Percentiles rank a stretch among this genome's conserved stretches.
phyloP scores from a whole-genome alignment of 2,329 filamentous ascomycete species.

The Stachybotrys chlorohalonatus region DNA sequence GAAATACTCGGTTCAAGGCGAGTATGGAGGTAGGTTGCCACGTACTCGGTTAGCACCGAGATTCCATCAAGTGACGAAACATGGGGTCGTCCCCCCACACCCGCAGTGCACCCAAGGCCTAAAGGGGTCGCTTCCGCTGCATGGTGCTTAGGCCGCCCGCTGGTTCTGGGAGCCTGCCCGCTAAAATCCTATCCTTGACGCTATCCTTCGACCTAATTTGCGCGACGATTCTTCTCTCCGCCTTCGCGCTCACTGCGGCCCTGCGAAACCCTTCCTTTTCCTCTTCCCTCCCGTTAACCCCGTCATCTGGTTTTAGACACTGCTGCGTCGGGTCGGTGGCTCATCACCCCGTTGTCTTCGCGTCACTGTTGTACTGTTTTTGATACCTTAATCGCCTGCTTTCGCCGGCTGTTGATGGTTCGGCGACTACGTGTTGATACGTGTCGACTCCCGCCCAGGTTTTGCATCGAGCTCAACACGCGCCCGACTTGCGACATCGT shows the following conservation, averaged over 20 bases:
- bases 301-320: constrained; percentile 7
- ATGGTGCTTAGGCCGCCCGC: background rate
- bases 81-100: background rate
- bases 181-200: constrained; percentile 14
- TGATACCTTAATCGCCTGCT: background rate
- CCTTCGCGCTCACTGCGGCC: constrained; percentile 12
- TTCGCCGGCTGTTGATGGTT: background rate
- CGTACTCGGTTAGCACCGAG: background rate
- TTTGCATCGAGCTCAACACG: background rate
- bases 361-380: constrained; percentile 2
- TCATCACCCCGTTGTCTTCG: background rate
- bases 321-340: background rate
- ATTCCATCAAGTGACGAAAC: background rate
- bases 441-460: background rate
- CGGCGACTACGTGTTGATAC: background rate
- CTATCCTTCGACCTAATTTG: constrained; percentile 20
- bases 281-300: constrained; percentile 2
- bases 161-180: constrained; percentile 3
- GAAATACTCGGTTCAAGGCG: too few species aligned
- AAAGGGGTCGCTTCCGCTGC: background rate
- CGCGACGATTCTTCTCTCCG: constrained; percentile 10
- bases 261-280: constrained; percentile 5
- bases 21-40: background rate
- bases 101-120: background rate
- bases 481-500: background rate